These are phyloP conservation scores for Colletotrichum neosansevieriae DNA, from an alignment of 2,329 filamentous ascomycete genomes.

Conservation along the genomic window DNA sequence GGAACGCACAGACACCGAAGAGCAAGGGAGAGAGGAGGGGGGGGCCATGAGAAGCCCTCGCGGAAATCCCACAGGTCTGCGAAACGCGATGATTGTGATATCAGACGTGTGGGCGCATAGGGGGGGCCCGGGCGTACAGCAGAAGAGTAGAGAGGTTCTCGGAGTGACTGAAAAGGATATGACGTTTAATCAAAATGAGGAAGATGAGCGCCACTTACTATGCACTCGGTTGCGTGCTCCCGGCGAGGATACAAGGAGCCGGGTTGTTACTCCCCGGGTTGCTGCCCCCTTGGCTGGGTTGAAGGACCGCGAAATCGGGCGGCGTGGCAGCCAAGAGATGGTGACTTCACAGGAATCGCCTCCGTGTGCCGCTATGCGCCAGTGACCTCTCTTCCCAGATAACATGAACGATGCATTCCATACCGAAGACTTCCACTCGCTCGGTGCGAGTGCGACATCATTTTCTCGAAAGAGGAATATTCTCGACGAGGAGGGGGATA, in stretches of 20 bases:
- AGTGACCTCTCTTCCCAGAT: no score
- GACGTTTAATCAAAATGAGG: constrained; percentile 19
- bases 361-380: not conserved
- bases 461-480: constrained; percentile 5
- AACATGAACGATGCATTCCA: not conserved
- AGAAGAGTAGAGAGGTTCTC: not conserved
- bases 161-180: constrained; percentile 10
- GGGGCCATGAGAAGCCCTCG: not conserved
- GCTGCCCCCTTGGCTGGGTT: not conserved
- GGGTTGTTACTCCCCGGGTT: not conserved
- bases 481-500: constrained; percentile 7
- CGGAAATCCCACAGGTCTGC: constrained; percentile 16
- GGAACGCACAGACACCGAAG: constrained; percentile 9
- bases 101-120: constrained; percentile 13
- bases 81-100: constrained; percentile 20
- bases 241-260: not conserved
- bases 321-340: not conserved
- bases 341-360: not conserved
- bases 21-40: not conserved
- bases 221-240: constrained; percentile 7
- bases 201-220: constrained; percentile 14
- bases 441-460: not conserved
- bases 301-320: not conserved
- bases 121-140: constrained; percentile 7
- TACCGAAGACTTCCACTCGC: not conserved